Evolutionary conservation across 371 early-diverging fungal genomes (phyloP), one percentile per base, ranked within the genome.

Genomic region (Entomophthora muscae): DNA sequence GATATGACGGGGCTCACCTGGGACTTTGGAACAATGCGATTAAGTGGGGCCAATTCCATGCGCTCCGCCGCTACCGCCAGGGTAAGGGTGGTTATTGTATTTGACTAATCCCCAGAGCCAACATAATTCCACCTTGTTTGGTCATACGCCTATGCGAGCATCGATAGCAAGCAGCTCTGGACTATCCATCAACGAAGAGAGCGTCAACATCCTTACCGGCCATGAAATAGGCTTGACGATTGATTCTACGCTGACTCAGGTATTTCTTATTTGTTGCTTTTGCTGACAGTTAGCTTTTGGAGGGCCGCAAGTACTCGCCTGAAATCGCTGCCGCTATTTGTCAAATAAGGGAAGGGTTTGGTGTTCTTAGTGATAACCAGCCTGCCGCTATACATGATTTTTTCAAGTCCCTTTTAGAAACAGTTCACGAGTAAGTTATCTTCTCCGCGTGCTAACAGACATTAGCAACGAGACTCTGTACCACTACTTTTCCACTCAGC

Each of bases 361-460:
- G 23, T 10, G 53, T 52, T 13, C 55, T 63, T 10, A 53, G 30
- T 30, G 30, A 21, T 23, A 24, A 22, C 1, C 52, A 63, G 7
- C 63, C 63, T 10, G 23, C 63, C 17, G 52, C 63, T 30, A 63
- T 63, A 21, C 52, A 63, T 22, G 63, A 63, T 32, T 53, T 63
- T 5, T 63, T 63, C 24, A 53, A 51, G 21, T 28, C 29, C 0
- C 27, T 63, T n/a, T 29, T 63, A 21, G 63, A 63, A 54, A 53
- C 63, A 10, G 52, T 63, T 63, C 63, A 63, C 52, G 63, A 63
- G 63, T 63, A 63, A 54, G 22, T 26, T n/a, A n/a, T n/a, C n/a
- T n/a, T n/a, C n/a, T n/a, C n/a, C n/a, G n/a, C n/a, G n/a, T n/a
- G n/a, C n/a, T n/a, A n/a, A n/a, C n/a, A n/a, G n/a, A n/a, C n/a